Base-by-base conservation (phyloP, 805 yeast species). In the Yarrowia porcina region DNA sequence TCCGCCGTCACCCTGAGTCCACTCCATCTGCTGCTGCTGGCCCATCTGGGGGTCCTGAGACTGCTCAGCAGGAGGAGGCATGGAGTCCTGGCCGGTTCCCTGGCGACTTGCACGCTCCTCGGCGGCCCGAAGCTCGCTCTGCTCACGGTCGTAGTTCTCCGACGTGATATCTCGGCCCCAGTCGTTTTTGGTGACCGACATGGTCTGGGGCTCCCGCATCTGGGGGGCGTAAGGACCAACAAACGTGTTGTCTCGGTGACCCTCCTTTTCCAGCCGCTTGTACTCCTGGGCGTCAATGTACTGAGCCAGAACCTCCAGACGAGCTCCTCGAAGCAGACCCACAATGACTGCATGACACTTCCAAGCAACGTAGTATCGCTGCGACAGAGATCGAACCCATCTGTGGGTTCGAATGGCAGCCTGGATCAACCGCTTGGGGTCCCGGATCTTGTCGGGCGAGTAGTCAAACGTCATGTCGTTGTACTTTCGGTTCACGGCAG, bases 261-360 rank as follows among this genome's bases (percentile, higher is more conserved):
- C 59, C 33, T 52, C 44, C 25, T 36, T 36, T 33, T 52, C 44
- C n/a, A 52, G 59, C 13, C 59, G 59, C 59, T 52, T 52, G 38
- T 52, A 52, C 59, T 52, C 59, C 33, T 52, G 59, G n/a, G 59
- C 59, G 9, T 52, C 59, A 39, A 56, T 56, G 49, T 56, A 30
- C 49, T 56, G 61, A 11, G 61, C 61, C 4, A 56, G 38, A 10
- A 56, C 61, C 42, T 56, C 61, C 36, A 56, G 61, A 17, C 61
- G 61, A 28, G 61, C 61, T 7, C 61, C 61, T 56, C 61, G 61
- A 15, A 56, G 21, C 8, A 56, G 61, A 39, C 61, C 61, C 2
- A 56, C 61, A 56, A 56, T 32, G 32, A 56, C 61, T 4, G 61
- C 61, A 39, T 56, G 61, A n/a, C 61, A 41, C 49, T 56, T 56